These are phyloP conservation scores for Curvularia eragrostidis DNA, from an alignment of 2,329 filamentous ascomycete genomes.

Conservation along the genomic window DNA sequence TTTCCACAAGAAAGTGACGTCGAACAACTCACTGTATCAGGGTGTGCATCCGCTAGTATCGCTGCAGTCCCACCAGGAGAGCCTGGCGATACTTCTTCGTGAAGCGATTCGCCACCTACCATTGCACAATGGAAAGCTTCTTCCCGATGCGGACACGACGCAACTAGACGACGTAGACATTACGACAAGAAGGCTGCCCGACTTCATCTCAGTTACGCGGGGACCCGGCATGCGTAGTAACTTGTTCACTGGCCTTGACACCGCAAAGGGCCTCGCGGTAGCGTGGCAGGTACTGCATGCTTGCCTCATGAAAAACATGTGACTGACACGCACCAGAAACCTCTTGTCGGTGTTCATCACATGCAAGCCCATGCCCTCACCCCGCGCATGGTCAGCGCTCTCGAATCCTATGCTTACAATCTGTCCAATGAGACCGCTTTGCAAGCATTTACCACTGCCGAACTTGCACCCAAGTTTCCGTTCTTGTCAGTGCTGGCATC, in stretches of 20 bases:
- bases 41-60: conserved; percentile 83
- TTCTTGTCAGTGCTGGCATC: conserved; percentile 90
- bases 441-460: not conserved
- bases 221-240: conserved; percentile 88
- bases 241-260: conserved; percentile 77
- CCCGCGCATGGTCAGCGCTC: conserved; percentile 73
- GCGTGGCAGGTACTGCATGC: conserved; percentile 67
- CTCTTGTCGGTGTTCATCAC: conserved; percentile 87
- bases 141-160: not conserved
- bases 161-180: conserved; percentile 1
- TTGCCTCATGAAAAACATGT: not conserved
- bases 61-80: conserved; percentile 75
- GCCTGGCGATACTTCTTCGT: conserved; percentile 71
- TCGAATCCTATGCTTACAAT: conserved; percentile 48
- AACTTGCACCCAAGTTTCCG: conserved; percentile 68
- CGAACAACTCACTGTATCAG: conserved; percentile 74
- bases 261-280: conserved; percentile 83
- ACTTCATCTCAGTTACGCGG: conserved; percentile 87
- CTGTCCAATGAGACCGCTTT: not conserved
- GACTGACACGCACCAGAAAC: conserved; percentile 56
- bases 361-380: conserved; percentile 98
- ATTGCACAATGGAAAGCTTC: conserved; percentile 1
- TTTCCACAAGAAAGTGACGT: conserved; percentile 82
- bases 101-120: conserved; percentile 67
- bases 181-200: conserved; percentile 59